Evolutionary conservation across 1,284 basidiomycete genomes (phyloP).

Genomic region (Paramarasmius palmivorus): DNA sequence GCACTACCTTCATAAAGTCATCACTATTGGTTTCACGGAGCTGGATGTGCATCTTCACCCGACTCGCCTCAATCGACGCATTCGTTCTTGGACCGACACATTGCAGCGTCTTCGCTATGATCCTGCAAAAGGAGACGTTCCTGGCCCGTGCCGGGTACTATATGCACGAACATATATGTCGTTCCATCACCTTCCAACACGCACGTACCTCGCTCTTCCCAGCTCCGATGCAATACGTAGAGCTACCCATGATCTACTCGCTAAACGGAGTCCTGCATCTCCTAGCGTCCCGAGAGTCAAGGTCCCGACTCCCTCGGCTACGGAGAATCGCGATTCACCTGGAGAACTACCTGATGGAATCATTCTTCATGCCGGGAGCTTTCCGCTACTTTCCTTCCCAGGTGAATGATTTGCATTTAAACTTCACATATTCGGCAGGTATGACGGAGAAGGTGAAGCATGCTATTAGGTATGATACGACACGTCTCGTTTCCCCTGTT

Average conservation of each 20-base stretch:
- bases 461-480: not conserved
- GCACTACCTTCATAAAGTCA: not conserved
- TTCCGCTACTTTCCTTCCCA: not conserved
- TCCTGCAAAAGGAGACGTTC: not conserved
- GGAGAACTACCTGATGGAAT: not conserved
- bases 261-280: not conserved
- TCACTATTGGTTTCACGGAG: not conserved
- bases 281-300: not conserved
- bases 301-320: not conserved
- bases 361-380: not conserved
- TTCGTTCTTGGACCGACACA: not conserved
- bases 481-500: not conserved
- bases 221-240: not conserved
- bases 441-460: not conserved
- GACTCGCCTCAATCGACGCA: not conserved
- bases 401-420: not conserved
- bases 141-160: not conserved
- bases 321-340: not conserved
- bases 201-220: not conserved
- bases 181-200: not conserved
- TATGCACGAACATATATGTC: not conserved
- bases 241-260: not conserved
- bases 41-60: not conserved
- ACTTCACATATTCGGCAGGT: not conserved
- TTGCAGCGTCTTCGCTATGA: not conserved